Evolutionary conservation across 306 rosid species (phyloP).

Genomic region (Vicia sativa): DNA sequence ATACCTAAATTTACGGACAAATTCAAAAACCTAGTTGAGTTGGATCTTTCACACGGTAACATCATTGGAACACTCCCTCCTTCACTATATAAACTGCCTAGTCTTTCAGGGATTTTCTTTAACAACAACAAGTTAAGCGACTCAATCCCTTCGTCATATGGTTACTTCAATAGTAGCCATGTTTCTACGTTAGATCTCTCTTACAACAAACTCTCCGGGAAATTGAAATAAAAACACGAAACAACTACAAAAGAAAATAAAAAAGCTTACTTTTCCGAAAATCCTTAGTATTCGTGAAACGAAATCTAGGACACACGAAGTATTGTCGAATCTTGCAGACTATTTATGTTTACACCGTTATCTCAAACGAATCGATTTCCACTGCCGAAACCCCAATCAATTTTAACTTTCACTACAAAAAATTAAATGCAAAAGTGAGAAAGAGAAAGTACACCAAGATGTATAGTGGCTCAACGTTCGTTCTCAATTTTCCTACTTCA

Average conservation of each 20-base stretch:
- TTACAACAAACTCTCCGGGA: constrained; percentile 53
- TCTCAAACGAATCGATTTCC: too few relatives aligned
- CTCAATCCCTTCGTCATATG: constrained; percentile 44
- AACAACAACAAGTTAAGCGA: constrained; percentile 53
- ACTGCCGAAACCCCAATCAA: too few relatives aligned
- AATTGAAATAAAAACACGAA: too few relatives aligned
- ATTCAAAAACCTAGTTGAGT: neutral
- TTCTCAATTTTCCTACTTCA: too few relatives aligned
- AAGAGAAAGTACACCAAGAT: too few relatives aligned
- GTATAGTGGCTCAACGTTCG: too few relatives aligned
- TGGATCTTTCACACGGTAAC: constrained; percentile 21
- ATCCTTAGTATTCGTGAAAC: constrained; percentile 1
- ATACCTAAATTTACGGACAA: neutral
- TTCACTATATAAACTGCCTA: constrained; percentile 25
- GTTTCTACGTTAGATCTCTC: constrained; percentile 37
- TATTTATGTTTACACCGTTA: constrained; percentile 35
- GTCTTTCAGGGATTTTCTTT: constrained; percentile 15
- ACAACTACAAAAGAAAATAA: neutral
- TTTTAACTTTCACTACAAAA: too few relatives aligned
- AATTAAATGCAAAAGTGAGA: too few relatives aligned
- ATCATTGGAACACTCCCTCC: constrained; percentile 26
- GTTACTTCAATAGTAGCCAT: neutral
- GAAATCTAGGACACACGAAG: constrained; percentile 27
- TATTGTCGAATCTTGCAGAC: constrained; percentile 44
- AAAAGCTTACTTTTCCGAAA: constrained; percentile 36